Base-by-base conservation (phyloP, 257 asterid species). In the Petrea volubilis region DNA sequence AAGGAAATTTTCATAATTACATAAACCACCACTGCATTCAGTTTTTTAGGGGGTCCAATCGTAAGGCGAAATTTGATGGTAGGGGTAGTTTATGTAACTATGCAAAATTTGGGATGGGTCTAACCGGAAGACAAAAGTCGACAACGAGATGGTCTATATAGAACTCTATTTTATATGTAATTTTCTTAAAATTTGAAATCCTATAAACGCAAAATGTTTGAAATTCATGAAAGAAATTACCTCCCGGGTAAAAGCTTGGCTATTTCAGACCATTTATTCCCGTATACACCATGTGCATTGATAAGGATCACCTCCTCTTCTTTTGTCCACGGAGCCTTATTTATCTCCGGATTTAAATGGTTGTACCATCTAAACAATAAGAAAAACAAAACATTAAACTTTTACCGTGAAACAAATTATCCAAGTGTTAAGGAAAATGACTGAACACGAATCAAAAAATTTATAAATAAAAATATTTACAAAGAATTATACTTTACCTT, bases 241-340 rank as follows among this genome's bases (percentile, higher is more conserved):
- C 91, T 85, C 67, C 91, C 89, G 0, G 74, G 86, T 70, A 87
- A 68, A 63, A 68, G 40, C 80, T 81, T 85, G 36, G 89, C 78
- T 41, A 87, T 74, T 70, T 81, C 82, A 15, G 87, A 84, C 93
- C 94, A 87, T 67, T 68, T 83, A 70, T 87, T 87, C 9, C 91
- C 91, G 60, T 71, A 78, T 27, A n/a, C 15, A 52, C 78, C 60
- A 51, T 83, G 94, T 6, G 83, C 84, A 12, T 70, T 57, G 36
- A 83, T 55, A 55, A 83, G 83, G 69, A 76, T 74, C 50, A 7
- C 38, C 50, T 87, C 94, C 79, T 85, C 91, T 65, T 85, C 86
- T 23, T 34, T 70, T 2, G 85, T 83, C 94, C 91, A 87, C 1
- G 87, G 50, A 28, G 68, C 61, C 83, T 71, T 87, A 9, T 74